These are phyloP conservation scores for Phaeotremella skinneri DNA, from an alignment of 768 basidiomycete species.

Conservation along the genomic window DNA sequence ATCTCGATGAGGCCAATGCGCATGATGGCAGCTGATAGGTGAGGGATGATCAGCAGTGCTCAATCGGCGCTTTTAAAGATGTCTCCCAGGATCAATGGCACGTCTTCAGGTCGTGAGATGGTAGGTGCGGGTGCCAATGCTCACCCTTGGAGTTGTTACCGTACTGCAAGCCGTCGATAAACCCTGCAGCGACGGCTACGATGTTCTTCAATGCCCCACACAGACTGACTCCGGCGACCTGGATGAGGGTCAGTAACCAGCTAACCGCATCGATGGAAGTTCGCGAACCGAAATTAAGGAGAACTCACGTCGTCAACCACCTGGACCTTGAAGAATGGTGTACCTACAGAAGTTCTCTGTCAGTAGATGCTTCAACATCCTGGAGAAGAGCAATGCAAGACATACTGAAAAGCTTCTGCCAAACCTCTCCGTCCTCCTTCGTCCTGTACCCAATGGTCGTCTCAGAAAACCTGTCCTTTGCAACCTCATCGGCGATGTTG, in stretches of 20 bases:
- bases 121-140: too few species aligned
- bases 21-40: constrained; percentile 55
- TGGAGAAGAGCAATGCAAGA: background rate
- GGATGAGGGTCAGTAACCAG: background rate
- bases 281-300: too few species aligned
- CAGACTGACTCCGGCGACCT: constrained; percentile 55
- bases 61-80: too few species aligned
- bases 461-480: constrained; percentile 54
- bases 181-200: constrained; percentile 56
- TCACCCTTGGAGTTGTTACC: constrained; percentile 55
- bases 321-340: constrained; percentile 53
- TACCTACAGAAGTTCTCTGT: constrained; percentile 16
- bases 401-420: constrained; percentile 54
- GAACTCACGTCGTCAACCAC: constrained; percentile 53
- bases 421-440: constrained; percentile 53
- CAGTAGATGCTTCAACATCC: background rate
- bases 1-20: constrained; percentile 57
- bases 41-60: background rate
- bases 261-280: background rate
- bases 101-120: background rate
- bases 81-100: too few species aligned
- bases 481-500: constrained; percentile 57
- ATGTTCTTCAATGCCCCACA: constrained; percentile 58
- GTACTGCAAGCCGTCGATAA: constrained; percentile 55
- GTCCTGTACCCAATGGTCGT: constrained; percentile 56